These are phyloP conservation scores for Podosphaera xanthii DNA, from an alignment of 2,329 filamentous ascomycete species.

Conservation along the genomic window DNA sequence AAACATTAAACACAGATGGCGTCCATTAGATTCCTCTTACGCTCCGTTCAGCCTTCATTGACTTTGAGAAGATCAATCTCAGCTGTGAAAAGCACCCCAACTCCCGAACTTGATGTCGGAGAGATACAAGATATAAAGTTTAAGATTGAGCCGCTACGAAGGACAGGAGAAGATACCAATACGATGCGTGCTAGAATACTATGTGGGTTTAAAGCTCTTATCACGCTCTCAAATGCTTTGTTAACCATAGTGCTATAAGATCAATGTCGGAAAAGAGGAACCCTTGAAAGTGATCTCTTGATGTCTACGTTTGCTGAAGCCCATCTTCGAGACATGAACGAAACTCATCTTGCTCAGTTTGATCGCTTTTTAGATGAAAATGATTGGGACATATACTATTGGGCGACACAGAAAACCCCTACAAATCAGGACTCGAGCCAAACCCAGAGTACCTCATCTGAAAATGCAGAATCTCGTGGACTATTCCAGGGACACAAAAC, in stretches of 20 bases:
- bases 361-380: slow-evolving; percentile 94
- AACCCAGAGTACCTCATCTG: slow-evolving; percentile 25
- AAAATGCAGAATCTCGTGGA: slow-evolving; percentile 22
- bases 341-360: slow-evolving; percentile 56
- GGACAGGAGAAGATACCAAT: slow-evolving; percentile 58
- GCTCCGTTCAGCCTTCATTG: not conserved
- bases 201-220: slow-evolving; percentile 20
- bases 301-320: slow-evolving; percentile 82
- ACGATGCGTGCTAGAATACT: slow-evolving; percentile 78
- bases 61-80: not conserved
- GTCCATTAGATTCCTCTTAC: not conserved
- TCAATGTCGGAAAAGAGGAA: slow-evolving; percentile 90
- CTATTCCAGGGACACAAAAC: not conserved
- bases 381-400: slow-evolving; percentile 99
- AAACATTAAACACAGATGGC: not conserved
- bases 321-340: slow-evolving; percentile 52
- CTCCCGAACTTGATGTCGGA: slow-evolving; percentile 48
- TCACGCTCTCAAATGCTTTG: not conserved
- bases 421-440: slow-evolving; percentile 17
- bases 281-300: slow-evolving; percentile 83
- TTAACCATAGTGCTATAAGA: slow-evolving; percentile 28
- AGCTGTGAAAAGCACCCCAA: slow-evolving; percentile 13
- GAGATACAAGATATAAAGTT: slow-evolving; percentile 75
- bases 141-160: slow-evolving; percentile 69
- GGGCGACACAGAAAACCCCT: slow-evolving; percentile 69